Evolutionary conservation across 192 early-diverging fungal genomes (phyloP), one percentile per base, ranked within the genome.

Genomic region (Coemansia sp.): DNA sequence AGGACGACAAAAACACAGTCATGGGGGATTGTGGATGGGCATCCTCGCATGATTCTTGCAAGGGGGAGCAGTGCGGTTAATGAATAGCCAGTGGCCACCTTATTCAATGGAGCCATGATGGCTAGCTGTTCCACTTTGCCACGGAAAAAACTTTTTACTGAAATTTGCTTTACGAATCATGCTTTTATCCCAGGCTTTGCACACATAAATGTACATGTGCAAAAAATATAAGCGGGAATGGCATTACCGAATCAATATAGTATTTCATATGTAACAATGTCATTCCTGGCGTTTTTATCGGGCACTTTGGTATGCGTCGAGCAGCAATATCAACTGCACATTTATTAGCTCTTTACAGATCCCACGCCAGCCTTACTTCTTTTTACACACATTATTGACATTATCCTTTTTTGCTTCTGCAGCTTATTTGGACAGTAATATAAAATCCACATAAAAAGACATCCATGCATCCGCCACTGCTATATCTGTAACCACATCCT

Each of bases 71-170:
- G 57, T n/a, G n/a, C 15, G 36, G 36, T 1, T 6, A 59, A 60
- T 58, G 42, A 67, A 61, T 46, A 32, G 58, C 54, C 59, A 64
- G 71, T 65, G 54, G 41, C 61, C 71, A 58, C 61, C 12, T 59
- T 66, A 21, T 39, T 73, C 71, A 73, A 67, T 73, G 9, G 65
- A 67, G 71, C 71, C 71, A 73, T 65, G 39, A 65, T 52, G 48
- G 41, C 52, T 48, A 36, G 65, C 59, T 55, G 60, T 67, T 51
- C 15, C 26, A 13, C 56, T 51, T 42, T 51, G 71, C 71, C 65
- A 73, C 71, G 26, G 26, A 26, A 54, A 26, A 8, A n/a, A 37
- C 37, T 47, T 71, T 61, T 36, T 62, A 55, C 48, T 54, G 26
- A 26, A 26, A 26, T 61, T 46, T 62, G 19, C 46, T 42, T n/a